phyloP scores from a whole-genome alignment of 2,329 filamentous ascomycete genomes.

The Diplocarpon mali region DNA sequence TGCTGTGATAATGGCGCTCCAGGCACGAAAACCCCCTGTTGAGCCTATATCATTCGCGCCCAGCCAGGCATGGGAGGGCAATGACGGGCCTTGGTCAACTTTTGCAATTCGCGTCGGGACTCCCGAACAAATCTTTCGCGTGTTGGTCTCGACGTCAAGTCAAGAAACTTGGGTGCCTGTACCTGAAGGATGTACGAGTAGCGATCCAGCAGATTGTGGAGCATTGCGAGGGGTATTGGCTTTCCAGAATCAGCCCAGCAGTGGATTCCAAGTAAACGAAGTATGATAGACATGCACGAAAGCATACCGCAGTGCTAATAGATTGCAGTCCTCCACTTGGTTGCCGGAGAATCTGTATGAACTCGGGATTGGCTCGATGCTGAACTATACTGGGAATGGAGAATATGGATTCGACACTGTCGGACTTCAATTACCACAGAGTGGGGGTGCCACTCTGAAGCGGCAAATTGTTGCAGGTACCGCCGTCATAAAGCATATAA shows the following conservation, averaged over 20 bases:
- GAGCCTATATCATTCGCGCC: constrained; percentile 3
- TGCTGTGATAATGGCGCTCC: background rate
- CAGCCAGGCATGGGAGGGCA: constrained; percentile 12
- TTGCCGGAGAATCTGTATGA: constrained; percentile 27
- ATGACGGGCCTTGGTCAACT: constrained; percentile 32
- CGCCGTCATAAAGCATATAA: no score
- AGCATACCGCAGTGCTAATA: background rate
- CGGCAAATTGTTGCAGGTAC: constrained; percentile 13
- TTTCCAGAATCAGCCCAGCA: constrained; percentile 5
- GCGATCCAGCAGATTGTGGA: constrained; percentile 9
- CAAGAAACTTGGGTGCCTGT: constrained; percentile 27
- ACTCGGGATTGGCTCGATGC: constrained; percentile 30
- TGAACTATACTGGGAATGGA: constrained; percentile 26
- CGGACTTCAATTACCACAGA: constrained; percentile 8
- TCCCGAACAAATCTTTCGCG: constrained; percentile 29
- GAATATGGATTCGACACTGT: constrained; percentile 15
- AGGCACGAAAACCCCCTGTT: background rate
- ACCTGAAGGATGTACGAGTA: constrained; percentile 7
- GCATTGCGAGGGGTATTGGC: constrained; percentile 5
- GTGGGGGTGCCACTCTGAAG: constrained; percentile 16
- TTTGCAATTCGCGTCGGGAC: constrained; percentile 30
- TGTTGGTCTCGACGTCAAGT: constrained; percentile 30
- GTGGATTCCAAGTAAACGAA: constrained; percentile 7
- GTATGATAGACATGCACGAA: constrained; percentile 1
- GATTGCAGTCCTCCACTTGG: constrained; percentile 26